Conservation (phyloP, 441 rosid genomes). For the Erodium moschatum region DNA sequence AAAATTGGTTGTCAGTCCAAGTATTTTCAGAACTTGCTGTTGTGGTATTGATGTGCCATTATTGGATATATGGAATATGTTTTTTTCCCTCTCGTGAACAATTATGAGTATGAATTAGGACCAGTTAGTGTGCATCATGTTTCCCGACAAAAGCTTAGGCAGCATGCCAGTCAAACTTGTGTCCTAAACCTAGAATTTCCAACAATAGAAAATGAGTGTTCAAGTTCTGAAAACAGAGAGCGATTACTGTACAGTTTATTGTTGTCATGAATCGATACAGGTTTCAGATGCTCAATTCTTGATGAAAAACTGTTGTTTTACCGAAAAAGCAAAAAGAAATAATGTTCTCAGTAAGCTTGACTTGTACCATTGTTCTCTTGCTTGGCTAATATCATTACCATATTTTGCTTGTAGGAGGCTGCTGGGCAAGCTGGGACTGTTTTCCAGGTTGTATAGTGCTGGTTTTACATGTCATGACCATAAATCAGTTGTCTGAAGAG, state of each 20-base stretch:
- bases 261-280: too few relatives aligned
- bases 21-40: not conserved
- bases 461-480: not conserved
- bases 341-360: not conserved
- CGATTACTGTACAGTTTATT: too few relatives aligned
- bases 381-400: not conserved
- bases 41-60: not conserved
- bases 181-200: too few relatives aligned
- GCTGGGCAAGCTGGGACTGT: not conserved
- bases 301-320: not conserved
- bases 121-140: too few relatives aligned
- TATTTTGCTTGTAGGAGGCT: slow-evolving; percentile 3
- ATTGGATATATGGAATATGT: too few relatives aligned
- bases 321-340: not conserved
- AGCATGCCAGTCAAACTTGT: too few relatives aligned
- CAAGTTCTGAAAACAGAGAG: too few relatives aligned
- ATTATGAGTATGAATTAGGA: too few relatives aligned
- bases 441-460: not conserved
- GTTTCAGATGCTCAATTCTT: not conserved
- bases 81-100: too few relatives aligned
- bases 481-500: not conserved
- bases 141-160: too few relatives aligned
- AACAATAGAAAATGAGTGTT: too few relatives aligned
- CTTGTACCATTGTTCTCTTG: not conserved
- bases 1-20: not conserved